Conservation (phyloP, 768 basidiomycete genomes). For the Pholiota microspora region DNA sequence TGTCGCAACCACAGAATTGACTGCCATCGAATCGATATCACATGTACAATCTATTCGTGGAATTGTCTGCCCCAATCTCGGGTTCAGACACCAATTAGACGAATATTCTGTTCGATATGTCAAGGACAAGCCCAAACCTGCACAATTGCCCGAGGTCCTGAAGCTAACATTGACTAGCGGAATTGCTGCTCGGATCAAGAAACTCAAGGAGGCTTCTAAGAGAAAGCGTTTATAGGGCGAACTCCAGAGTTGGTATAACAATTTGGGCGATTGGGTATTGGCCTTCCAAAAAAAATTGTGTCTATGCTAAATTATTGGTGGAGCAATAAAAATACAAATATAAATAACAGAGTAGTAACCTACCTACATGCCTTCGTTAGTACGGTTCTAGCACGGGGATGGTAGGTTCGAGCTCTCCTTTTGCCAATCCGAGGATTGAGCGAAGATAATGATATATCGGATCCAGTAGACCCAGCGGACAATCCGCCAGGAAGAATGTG, state of each 20-base stretch:
- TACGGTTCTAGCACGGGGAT: too few species aligned
- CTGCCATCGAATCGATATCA: conserved; percentile 49
- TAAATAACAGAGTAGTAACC: neutral
- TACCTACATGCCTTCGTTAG: too few species aligned
- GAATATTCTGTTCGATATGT: conserved; percentile 30
- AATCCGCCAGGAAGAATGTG: neutral
- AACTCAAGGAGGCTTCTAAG: conserved; percentile 15
- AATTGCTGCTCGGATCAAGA: conserved; percentile 31
- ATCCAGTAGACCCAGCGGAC: neutral
- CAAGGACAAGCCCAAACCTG: conserved; percentile 18
- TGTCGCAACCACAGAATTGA: conserved; percentile 52
- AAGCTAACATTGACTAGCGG: conserved; percentile 15
- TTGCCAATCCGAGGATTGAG: neutral
- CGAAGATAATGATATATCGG: neutral
- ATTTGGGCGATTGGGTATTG: neutral
- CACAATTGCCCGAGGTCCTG: conserved; percentile 8
- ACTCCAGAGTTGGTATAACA: neutral
- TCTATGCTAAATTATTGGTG: neutral
- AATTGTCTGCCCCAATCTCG: conserved; percentile 64
- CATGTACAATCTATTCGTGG: conserved; percentile 55
- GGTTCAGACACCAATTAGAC: conserved; percentile 61
- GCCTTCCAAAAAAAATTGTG: neutral
- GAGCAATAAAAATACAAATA: neutral
- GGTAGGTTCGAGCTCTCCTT: too few species aligned
- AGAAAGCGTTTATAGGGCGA: neutral